Base-by-base conservation (phyloP, 176 grass and related monocot genomes). In the Triticum monococcum region DNA sequence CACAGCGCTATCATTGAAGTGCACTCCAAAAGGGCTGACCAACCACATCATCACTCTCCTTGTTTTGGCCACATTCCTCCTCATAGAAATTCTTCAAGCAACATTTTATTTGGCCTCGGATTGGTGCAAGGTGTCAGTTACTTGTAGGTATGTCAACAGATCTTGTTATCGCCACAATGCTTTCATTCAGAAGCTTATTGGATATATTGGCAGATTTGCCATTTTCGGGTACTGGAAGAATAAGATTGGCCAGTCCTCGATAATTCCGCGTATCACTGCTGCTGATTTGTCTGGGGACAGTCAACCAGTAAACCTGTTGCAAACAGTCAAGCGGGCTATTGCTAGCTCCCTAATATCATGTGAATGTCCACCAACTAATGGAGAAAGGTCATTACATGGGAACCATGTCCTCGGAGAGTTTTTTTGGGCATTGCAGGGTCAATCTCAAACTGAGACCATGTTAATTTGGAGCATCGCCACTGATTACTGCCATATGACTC, bases 21-120 rank as follows among this genome's bases (percentile, higher is more conserved):
- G 9, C 30, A 38, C 5, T 68, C 2, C 3, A 54, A 5, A 78
- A 56, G 0, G 24, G 1, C 14, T 68, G 83, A 78, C 13, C 2
- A 23, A 78, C 13, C 2, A 23, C 0, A 78, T 40, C 12, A 28
- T 85, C 48, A 65, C 62, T 8, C 0, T 57, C 48, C 4, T 67
- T 41, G 20, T 78, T 78, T 31, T 85, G 32, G 41, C 0, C 22
- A 38, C 14, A 30, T 1, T 54, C n/a, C 2, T 85, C 2, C 5
- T 35, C 8, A 62, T 77, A 28, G 83, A 85, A 68, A 0, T 85
- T 38, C 43, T 85, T 14, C 73, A 85, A 68, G 43, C 73, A 22
- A 14, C 10, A 56, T 52, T 57, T 1, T 84, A 78, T 56, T 1
- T 85, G 41, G 61, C 28, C 11, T 85, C 83, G 1, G 22, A 85